Evolutionary conservation across 2,329 filamentous ascomycete genomes (phyloP), one percentile per base, ranked within the genome.

Genomic region (Microdochium trichocladiopsis): DNA sequence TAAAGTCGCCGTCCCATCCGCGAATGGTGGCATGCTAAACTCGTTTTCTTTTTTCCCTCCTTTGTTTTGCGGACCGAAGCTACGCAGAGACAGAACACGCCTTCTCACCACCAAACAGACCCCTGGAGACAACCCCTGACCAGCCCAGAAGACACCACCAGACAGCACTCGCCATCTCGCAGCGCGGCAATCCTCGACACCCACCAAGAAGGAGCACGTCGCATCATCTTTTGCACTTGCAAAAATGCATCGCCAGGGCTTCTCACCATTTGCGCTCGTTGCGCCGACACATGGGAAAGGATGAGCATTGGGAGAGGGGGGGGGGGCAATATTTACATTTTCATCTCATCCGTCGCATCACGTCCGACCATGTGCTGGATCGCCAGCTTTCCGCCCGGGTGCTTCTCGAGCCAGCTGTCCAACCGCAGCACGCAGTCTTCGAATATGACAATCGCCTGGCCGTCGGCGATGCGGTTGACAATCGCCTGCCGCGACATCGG

Each of bases 311-410:
- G n/a, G n/a, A n/a, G n/a, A n/a, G n/a, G n/a, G n/a, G n/a, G n/a
- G n/a, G n/a, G 18, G 23, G 36, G 52, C 33, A 48, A n/a, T 37
- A 64, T 57, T 71, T 76, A 82, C 79, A 74, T 76, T 56, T 76
- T 76, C 59, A 82, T 82, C 61, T 83, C 79, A 60, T 81, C 77
- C 21, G 78, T 80, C 23, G 79, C 78, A 66, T 83, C 79, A 63
- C 72, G 73, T 52, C 79, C 79, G 3, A 82, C 76, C 78, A 82
- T 83, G 67, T 85, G 82, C 56, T 79, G 62, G 55, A 84, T 82
- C 21, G 80, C 78, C 24, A 84, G 67, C 14, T 71, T 68, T 28
- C 82, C 82, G 21, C 82, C 82, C 0, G 82, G 82, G 59, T 85
- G 82, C 52, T 68, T 74, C 51, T 75, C 63, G 57, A 84, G 72